phyloP scores from a whole-genome alignment of 2,329 filamentous ascomycete genomes.

The Ophiobolus disseminans region DNA sequence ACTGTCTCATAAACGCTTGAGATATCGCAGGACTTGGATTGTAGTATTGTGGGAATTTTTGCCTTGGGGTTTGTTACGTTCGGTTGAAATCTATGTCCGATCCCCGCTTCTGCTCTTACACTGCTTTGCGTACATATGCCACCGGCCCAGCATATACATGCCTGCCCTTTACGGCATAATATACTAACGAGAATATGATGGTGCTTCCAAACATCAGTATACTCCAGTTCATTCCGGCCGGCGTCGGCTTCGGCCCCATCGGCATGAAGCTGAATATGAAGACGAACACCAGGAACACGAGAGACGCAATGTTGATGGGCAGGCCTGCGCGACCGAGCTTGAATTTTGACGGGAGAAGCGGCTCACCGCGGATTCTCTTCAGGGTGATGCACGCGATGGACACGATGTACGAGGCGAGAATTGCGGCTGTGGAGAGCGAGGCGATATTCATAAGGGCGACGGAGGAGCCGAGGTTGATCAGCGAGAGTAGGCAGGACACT shows the following conservation, averaged over 20 bases:
- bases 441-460: conserved; percentile 30
- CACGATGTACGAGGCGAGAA: conserved; percentile 38
- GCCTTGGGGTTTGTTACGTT: too few species aligned
- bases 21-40: too few species aligned
- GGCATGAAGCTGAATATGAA: conserved; percentile 57
- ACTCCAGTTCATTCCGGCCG: conserved; percentile 58
- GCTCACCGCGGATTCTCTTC: conserved; percentile 52
- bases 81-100: too few species aligned
- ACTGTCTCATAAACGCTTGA: too few species aligned
- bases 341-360: conserved; percentile 55
- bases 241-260: conserved; percentile 45
- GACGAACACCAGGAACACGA: conserved; percentile 50
- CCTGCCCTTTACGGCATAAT: conserved; percentile 50
- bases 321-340: conserved; percentile 54
- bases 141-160: conserved; percentile 47
- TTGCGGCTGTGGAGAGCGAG: conserved; percentile 19
- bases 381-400: conserved; percentile 56
- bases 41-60: too few species aligned
- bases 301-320: conserved; percentile 50
- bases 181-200: conserved; percentile 51
- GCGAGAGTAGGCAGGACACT: conserved; percentile 29
- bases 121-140: conserved; percentile 19
- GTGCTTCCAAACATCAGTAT: conserved; percentile 51
- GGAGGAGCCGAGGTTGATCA: conserved; percentile 39
- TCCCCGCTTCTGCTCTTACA: too few species aligned